Percentiles rank a stretch among this genome's conserved stretches.
Evolutionary conservation across 2,329 filamentous ascomycete genomes (phyloP).

Genomic region (Periglandula ipomoeae): DNA sequence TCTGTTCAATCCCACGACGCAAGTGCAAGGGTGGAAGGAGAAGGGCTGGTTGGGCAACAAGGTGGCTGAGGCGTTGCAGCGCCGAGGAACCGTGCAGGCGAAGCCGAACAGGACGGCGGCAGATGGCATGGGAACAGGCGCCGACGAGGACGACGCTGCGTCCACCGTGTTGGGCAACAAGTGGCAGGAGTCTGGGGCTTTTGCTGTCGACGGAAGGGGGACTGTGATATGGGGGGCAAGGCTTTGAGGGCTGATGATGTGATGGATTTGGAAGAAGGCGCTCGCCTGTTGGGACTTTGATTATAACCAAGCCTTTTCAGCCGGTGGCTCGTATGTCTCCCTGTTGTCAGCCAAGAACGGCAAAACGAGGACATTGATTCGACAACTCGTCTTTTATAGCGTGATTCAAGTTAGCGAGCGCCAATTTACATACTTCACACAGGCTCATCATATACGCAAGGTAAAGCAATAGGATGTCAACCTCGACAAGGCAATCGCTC

Average conservation of each 20-base stretch:
- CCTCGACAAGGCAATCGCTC: background rate
- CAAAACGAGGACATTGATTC: no score
- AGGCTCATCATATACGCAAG: no score
- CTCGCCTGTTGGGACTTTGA: conserved; percentile 22
- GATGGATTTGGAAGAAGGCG: conserved; percentile 44
- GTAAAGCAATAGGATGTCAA: no score
- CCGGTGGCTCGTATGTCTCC: background rate
- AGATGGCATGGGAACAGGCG: background rate
- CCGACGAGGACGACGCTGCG: conserved; percentile 24
- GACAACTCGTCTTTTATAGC: no score
- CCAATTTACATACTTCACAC: no score
- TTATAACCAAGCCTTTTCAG: no score
- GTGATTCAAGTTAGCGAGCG: no score
- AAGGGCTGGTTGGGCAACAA: conserved; percentile 45
- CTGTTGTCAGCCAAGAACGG: no score
- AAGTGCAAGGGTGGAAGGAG: conserved; percentile 43
- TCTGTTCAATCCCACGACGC: conserved; percentile 43
- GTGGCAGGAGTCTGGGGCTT: conserved; percentile 46
- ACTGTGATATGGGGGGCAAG: conserved; percentile 43
- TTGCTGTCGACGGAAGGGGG: conserved; percentile 40
- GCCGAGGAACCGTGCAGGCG: conserved; percentile 26
- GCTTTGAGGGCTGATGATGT: conserved; percentile 38
- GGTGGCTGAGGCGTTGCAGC: conserved; percentile 37
- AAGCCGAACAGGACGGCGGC: conserved; percentile 26
- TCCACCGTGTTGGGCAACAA: conserved; percentile 43